These are phyloP conservation scores for Anthostomella pinea DNA, from an alignment of 2,329 filamentous ascomycete genomes.

Conservation along the genomic window DNA sequence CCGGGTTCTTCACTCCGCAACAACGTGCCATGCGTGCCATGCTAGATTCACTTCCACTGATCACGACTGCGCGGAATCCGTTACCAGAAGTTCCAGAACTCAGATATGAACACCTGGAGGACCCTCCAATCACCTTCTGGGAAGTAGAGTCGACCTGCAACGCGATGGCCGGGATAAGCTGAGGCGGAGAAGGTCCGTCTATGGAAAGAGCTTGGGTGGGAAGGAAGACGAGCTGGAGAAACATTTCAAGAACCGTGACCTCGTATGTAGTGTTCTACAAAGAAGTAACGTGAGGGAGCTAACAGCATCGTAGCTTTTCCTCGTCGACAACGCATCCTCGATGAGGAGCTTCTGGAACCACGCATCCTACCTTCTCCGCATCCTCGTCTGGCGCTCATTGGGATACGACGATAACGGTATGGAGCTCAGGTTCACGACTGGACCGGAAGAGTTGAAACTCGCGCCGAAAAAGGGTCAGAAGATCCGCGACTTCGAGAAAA, in stretches of 20 bases:
- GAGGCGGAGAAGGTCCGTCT: slow-evolving; percentile 2
- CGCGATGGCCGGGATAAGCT: not conserved
- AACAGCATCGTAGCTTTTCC: slow-evolving; percentile 24
- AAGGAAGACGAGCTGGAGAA: slow-evolving; percentile 6
- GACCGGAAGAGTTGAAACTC: slow-evolving; percentile 2
- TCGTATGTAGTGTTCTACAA: no score
- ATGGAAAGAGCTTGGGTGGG: slow-evolving; percentile 5
- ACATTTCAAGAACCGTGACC: slow-evolving; percentile 3
- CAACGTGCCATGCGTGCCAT: slow-evolving; percentile 3
- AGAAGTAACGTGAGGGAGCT: no score
- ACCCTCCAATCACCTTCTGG: slow-evolving; percentile 11
- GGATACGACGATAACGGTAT: slow-evolving; percentile 31
- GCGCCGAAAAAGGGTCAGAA: slow-evolving; percentile 4
- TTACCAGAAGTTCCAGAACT: not conserved
- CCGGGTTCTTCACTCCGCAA: slow-evolving; percentile 5
- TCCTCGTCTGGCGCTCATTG: slow-evolving; percentile 23
- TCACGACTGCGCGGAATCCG: not conserved
- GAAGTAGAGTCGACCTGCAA: slow-evolving; percentile 5
- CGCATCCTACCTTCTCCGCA: slow-evolving; percentile 20
- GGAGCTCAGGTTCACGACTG: slow-evolving; percentile 15
- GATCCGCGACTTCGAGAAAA: not conserved
- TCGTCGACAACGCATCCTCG: slow-evolving; percentile 28
- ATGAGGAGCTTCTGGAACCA: slow-evolving; percentile 26
- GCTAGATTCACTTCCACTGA: not conserved
- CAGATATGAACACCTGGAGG: no score